Evolutionary conservation across 1,284 basidiomycete species (phyloP).

Genomic region (Ganoderma lucidum): DNA sequence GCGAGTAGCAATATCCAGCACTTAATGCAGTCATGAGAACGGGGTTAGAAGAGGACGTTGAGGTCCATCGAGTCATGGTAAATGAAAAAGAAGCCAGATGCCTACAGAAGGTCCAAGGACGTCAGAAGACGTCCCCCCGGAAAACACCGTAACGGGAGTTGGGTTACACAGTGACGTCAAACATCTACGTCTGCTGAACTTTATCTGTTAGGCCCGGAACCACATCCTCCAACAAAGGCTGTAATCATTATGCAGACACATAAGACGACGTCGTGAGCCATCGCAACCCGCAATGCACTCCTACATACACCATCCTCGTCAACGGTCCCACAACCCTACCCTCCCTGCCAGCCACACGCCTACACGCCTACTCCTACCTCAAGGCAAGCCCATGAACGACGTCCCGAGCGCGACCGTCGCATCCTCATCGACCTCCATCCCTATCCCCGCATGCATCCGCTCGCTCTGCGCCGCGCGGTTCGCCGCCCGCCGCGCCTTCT

Average conservation of each 20-base stretch:
- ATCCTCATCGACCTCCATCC: constrained; percentile 48
- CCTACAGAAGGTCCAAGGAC: background rate
- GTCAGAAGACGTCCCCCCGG: background rate
- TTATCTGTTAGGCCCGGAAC: background rate
- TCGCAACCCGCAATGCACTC: too few species aligned
- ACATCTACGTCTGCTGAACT: background rate
- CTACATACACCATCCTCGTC: background rate
- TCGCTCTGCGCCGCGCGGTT: constrained; percentile 28
- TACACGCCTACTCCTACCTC: background rate
- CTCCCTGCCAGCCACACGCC: background rate
- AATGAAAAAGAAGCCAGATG: background rate
- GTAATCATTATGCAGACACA: too few species aligned
- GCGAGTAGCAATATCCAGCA: background rate
- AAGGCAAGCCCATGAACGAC: constrained; percentile 35
- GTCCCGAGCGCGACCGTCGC: constrained; percentile 32
- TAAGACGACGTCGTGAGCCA: background rate
- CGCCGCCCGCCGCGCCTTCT: constrained; percentile 60
- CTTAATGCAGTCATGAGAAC: background rate
- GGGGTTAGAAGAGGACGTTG: background rate
- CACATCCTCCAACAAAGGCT: background rate
- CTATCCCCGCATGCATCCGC: constrained; percentile 39
- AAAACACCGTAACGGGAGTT: background rate
- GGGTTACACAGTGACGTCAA: background rate
- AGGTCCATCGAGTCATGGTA: background rate
- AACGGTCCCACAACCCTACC: background rate